These are phyloP conservation scores for Ustilago esculenta DNA, from an alignment of 1,284 basidiomycete species.

Conservation along the genomic window DNA sequence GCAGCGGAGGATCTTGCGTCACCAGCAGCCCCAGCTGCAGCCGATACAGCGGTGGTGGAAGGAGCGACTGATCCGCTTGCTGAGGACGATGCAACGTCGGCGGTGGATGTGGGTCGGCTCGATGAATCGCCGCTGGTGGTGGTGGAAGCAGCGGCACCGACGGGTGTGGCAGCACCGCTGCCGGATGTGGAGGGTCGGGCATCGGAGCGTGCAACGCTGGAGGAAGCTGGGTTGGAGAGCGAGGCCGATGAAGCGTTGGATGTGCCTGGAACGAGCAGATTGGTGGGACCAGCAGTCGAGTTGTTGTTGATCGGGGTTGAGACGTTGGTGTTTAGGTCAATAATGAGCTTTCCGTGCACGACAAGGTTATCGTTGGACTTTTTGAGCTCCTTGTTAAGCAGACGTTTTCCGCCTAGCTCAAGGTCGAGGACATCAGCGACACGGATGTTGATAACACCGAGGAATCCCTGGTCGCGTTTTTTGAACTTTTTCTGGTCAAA, in stretches of 20 bases:
- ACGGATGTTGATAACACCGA: conserved; percentile 90
- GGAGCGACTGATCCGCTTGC: conserved; percentile 14
- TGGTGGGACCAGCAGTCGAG: conserved; percentile 49
- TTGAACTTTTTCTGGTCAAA: conserved; percentile 98
- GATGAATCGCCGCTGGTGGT: conserved; percentile 20
- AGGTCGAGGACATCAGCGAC: conserved; percentile 90
- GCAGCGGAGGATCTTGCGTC: conserved; percentile 29
- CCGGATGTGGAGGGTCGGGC: conserved; percentile 30
- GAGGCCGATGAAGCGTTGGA: conserved; percentile 57
- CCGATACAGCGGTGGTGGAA: conserved; percentile 11
- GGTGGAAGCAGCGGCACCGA: conserved; percentile 23
- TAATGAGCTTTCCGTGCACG: conserved; percentile 67
- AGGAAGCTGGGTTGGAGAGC: conserved; percentile 34
- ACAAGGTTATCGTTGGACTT: conserved; percentile 67
- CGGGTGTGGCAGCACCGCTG: conserved; percentile 28
- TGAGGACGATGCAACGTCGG: conserved; percentile 21
- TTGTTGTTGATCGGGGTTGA: conserved; percentile 62
- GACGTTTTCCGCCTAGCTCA: conserved; percentile 86
- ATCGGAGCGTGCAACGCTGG: conserved; percentile 25
- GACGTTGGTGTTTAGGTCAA: conserved; percentile 66
- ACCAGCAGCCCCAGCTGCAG: conserved; percentile 3
- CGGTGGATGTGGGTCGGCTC: conserved; percentile 35
- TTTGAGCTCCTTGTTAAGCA: conserved; percentile 66
- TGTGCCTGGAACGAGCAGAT: conserved; percentile 42
- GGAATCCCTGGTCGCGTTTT: conserved; percentile 90